A percentile compares a stretch with the other conserved stretches of the same genome.
phyloP scores from a whole-genome alignment of 2,329 filamentous ascomycete species.

The Talaromyces sp. region DNA sequence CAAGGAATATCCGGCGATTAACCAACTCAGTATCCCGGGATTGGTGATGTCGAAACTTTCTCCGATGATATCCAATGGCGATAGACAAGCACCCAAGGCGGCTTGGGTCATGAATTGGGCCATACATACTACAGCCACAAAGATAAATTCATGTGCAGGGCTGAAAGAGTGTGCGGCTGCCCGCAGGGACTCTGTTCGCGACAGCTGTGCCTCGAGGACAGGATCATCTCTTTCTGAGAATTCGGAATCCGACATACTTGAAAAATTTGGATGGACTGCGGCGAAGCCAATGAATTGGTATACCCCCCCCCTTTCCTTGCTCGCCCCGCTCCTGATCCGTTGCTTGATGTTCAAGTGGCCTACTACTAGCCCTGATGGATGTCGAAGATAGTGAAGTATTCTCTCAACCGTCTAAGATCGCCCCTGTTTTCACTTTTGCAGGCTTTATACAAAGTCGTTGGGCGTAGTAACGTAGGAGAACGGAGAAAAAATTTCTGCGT shows the following conservation, averaged over 20 bases:
- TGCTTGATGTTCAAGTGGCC: background rate
- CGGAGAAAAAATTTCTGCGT: background rate
- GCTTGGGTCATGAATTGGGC: conserved; percentile 46
- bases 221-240: background rate
- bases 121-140: conserved; percentile 35
- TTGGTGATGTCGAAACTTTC: conserved; percentile 45
- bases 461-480: background rate
- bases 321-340: background rate
- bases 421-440: background rate
- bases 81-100: conserved; percentile 48
- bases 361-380: background rate
- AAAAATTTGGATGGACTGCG: background rate
- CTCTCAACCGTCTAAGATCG: too few species aligned
- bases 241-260: conserved; percentile 3
- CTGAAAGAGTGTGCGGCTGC: conserved; percentile 11
- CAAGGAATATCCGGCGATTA: conserved; percentile 56
- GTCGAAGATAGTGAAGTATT: background rate
- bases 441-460: background rate
- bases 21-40: conserved; percentile 52
- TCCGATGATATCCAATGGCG: conserved; percentile 50
- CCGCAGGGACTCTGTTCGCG: conserved; percentile 13
- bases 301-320: background rate
- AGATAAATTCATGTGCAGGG: conserved; percentile 29
- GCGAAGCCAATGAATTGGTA: background rate
- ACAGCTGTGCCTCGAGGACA: conserved; percentile 13